Percentiles rank a stretch among this genome's conserved stretches.
Conservation (phyloP, 306 rosid genomes). For the Argentina anserina region DNA sequence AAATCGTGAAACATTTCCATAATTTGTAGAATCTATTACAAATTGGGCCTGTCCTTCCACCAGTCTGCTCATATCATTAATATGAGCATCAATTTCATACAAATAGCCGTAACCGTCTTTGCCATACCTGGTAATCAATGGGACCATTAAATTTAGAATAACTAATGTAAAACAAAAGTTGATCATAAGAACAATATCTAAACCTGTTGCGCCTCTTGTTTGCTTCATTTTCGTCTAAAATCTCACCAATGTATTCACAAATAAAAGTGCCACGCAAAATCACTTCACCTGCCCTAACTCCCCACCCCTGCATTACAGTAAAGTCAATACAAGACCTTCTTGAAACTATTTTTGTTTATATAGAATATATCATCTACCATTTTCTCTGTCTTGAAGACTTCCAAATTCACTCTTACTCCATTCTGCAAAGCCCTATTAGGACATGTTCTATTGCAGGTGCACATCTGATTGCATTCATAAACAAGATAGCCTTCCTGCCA, state of each 20-base stretch:
- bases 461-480: conserved; percentile 83
- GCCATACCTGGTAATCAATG: conserved; percentile 49
- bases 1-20: conserved; percentile 91
- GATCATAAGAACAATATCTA: conserved; percentile 22
- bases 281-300: conserved; percentile 80
- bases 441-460: conserved; percentile 78
- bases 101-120: conserved; percentile 52
- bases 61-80: conserved; percentile 86
- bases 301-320: conserved; percentile 70
- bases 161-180: conserved; percentile 6
- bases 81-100: conserved; percentile 55
- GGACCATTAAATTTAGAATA: conserved; percentile 22
- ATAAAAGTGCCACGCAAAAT: conserved; percentile 90
- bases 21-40: conserved; percentile 67
- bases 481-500: conserved; percentile 97
- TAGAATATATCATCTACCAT: conserved; percentile 47
- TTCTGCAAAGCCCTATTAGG: conserved; percentile 92
- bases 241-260: conserved; percentile 90
- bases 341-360: background rate
- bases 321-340: conserved; percentile 28
- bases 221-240: conserved; percentile 72
- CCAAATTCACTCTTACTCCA: conserved; percentile 82
- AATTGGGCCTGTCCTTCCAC: conserved; percentile 60
- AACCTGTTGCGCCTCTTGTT: conserved; percentile 63
- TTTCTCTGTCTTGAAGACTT: conserved; percentile 78